Conservation (phyloP, 495 filamentous ascomycete genomes). For the Tuber calosporum region DNA sequence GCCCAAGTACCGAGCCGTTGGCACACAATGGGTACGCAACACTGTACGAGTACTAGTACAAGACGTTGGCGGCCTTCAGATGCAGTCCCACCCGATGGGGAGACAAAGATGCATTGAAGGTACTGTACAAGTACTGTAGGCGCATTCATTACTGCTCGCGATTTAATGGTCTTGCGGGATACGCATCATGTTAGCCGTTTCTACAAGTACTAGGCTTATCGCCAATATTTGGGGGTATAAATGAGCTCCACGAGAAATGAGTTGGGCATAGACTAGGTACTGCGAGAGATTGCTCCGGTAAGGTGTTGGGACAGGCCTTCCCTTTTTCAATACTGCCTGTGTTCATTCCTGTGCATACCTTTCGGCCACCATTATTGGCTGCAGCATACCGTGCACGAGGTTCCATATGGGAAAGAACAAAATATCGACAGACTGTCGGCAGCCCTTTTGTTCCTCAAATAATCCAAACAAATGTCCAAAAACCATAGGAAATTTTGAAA, state of each 20-base stretch:
- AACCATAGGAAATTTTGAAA: no score
- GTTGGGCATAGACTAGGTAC: not conserved
- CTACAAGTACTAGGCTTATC: not conserved
- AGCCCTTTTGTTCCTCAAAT: no score
- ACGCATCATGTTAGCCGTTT: not conserved
- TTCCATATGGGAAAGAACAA: no score
- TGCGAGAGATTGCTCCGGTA: no score
- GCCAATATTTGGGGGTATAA: not conserved
- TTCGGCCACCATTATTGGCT: no score
- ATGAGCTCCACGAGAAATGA: not conserved
- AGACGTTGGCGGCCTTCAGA: not conserved
- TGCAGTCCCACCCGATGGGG: not conserved
- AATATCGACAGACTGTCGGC: no score
- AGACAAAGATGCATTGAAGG: not conserved
- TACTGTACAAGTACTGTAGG: no score
- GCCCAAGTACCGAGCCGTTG: not conserved
- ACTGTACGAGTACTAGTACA: not conserved
- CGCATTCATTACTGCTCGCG: not conserved
- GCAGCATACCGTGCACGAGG: no score
- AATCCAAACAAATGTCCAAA: no score
- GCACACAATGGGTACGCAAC: not conserved
- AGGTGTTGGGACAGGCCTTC: no score
- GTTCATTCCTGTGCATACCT: no score
- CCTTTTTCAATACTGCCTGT: no score
- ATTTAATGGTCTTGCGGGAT: not conserved